Percentiles rank a stretch among this genome's conserved stretches.
Conservation (phyloP, 192 early-diverging fungal genomes). For the Umbelopsis vinacea region DNA sequence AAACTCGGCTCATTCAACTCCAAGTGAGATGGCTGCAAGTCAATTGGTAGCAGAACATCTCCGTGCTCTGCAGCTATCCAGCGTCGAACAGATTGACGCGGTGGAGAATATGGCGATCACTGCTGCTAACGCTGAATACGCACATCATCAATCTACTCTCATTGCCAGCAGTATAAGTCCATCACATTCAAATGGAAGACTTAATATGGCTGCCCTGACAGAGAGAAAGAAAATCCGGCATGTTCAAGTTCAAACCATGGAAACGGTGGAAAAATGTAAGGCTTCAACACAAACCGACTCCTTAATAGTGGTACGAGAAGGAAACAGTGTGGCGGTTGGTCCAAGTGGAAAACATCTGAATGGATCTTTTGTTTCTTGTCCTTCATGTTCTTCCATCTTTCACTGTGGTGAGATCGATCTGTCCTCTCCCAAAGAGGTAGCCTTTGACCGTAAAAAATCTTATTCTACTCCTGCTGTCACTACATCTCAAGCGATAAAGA, state of each 20-base stretch:
- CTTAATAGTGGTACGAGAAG: conserved; percentile 26
- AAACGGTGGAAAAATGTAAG: background rate
- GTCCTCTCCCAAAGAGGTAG: background rate
- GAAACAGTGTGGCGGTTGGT: background rate
- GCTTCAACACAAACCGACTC: conserved; percentile 21
- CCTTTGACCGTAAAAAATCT: conserved; percentile 20
- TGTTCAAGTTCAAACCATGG: conserved; percentile 39
- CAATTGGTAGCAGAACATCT: conserved; percentile 30
- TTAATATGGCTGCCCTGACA: background rate
- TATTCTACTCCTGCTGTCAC: conserved; percentile 7
- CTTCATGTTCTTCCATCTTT: conserved; percentile 27
- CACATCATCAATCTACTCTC: conserved; percentile 1
- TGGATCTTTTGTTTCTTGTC: background rate
- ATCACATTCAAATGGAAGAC: background rate
- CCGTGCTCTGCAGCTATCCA: conserved; percentile 24
- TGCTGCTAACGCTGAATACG: background rate
- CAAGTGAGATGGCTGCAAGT: conserved; percentile 25
- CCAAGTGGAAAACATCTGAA: conserved; percentile 1
- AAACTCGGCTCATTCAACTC: conserved; percentile 2
- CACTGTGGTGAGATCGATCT: background rate
- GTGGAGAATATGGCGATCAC: background rate
- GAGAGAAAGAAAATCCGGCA: conserved; percentile 32
- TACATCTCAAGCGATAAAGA: background rate
- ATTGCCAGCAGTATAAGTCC: background rate
- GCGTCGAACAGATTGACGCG: conserved; percentile 5